phyloP scores from a whole-genome alignment of 192 early-diverging fungal genomes.

The Coemansia sp. region DNA sequence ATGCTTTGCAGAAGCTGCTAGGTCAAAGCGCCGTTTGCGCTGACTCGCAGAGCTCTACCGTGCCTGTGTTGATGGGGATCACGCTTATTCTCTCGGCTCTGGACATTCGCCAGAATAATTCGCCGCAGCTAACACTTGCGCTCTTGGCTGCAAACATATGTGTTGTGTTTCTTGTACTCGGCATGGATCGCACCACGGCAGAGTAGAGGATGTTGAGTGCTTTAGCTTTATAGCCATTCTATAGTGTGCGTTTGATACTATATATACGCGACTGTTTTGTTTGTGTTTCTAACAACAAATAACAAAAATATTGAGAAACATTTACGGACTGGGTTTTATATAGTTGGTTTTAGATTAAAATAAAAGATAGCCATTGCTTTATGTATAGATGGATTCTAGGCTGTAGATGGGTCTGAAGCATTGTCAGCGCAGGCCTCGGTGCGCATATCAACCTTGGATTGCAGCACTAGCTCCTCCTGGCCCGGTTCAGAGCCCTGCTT shows the following conservation, averaged over 20 bases:
- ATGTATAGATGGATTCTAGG: no score
- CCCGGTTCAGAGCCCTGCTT: neutral
- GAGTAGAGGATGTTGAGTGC: no score
- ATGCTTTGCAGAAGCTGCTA: slow-evolving; percentile 26
- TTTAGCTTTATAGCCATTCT: no score
- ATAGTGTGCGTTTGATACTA: no score
- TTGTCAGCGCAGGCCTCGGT: neutral
- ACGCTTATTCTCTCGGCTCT: slow-evolving; percentile 43
- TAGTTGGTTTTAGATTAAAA: no score
- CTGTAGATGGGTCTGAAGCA: no score
- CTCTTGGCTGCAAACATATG: neutral
- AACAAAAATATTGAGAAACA: no score
- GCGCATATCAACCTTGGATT: neutral
- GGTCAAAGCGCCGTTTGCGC: neutral
- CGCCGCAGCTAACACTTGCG: slow-evolving; percentile 18
- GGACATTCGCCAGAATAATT: slow-evolving; percentile 26
- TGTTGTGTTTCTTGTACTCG: slow-evolving; percentile 17
- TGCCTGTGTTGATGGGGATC: slow-evolving; percentile 15
- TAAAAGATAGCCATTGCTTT: no score
- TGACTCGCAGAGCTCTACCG: slow-evolving; percentile 8
- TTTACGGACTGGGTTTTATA: no score
- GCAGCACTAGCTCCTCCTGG: neutral
- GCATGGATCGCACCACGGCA: no score
- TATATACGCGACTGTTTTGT: no score
- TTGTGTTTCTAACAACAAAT: no score